Conservation (phyloP, 139 green algal genomes). For the Closterium sp. region DNA sequence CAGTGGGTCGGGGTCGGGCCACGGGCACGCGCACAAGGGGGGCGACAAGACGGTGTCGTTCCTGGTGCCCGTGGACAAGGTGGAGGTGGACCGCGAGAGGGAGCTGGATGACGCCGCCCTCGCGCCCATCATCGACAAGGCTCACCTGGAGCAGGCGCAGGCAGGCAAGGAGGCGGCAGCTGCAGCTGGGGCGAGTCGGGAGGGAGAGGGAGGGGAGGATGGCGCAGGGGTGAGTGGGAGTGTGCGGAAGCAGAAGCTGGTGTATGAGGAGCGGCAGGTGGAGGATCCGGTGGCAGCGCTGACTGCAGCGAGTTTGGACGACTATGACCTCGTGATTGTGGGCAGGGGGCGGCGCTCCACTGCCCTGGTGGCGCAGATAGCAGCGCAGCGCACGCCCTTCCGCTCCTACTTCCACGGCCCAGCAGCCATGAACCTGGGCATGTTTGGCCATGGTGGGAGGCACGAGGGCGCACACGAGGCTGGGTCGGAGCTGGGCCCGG, state of each 20-base stretch:
- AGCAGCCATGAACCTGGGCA: neutral
- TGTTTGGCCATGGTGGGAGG: neutral
- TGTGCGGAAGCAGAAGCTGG: neutral
- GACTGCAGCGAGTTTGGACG: neutral
- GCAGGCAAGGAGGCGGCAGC: neutral
- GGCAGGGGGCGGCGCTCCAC: conserved; percentile 10
- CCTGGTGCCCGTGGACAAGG: neutral
- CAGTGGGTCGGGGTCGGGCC: neutral
- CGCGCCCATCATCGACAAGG: neutral
- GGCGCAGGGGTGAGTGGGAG: conserved; percentile 1
- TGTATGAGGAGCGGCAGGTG: conserved; percentile 17
- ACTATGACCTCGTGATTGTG: conserved; percentile 36
- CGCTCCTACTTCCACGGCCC: neutral
- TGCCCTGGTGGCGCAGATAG: conserved; percentile 13
- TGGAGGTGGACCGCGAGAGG: neutral
- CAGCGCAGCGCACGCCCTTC: conserved; percentile 3
- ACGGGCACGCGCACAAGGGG: neutral
- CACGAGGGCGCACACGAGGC: neutral
- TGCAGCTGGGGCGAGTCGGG: neutral
- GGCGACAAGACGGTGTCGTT: neutral
- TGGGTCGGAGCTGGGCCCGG: neutral
- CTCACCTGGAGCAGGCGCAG: neutral
- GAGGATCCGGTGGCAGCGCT: conserved; percentile 21
- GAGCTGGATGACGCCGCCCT: neutral
- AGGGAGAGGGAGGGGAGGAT: neutral